Evolutionary conservation across 495 filamentous ascomycete species (phyloP).

Genomic region (Pseudomonodictys pantanalensis): DNA sequence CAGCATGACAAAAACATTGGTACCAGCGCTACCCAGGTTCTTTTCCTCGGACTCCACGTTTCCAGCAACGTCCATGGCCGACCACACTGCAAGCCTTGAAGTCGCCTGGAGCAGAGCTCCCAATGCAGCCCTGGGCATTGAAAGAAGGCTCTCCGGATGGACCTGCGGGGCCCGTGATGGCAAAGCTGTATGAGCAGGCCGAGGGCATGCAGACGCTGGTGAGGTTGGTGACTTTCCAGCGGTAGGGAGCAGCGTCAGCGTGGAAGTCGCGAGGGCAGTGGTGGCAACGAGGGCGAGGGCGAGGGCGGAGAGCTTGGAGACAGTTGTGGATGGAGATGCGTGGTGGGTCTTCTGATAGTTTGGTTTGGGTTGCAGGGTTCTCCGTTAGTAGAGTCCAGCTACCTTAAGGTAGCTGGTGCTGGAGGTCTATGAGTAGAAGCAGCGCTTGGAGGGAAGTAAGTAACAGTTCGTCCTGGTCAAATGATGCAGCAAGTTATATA

Average conservation of each 20-base stretch:
- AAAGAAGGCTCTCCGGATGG: neutral
- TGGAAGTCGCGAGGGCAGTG: neutral
- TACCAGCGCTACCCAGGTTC: neutral
- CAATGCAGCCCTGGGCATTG: neutral
- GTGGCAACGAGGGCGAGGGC: neutral
- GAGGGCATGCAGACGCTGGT: neutral
- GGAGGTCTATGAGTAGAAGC: too few species aligned
- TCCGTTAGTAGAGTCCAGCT: too few species aligned
- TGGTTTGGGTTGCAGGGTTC: too few species aligned
- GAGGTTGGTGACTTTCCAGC: neutral
- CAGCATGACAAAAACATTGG: neutral
- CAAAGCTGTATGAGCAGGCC: neutral
- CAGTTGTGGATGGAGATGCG: too few species aligned
- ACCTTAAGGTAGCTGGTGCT: too few species aligned
- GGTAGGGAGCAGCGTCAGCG: neutral
- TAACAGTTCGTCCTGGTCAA: too few species aligned
- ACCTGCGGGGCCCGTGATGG: neutral
- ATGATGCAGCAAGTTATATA: too few species aligned
- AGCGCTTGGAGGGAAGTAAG: too few species aligned
- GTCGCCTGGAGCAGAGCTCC: neutral
- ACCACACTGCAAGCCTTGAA: neutral
- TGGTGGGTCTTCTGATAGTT: too few species aligned
- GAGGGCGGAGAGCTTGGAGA: neutral
- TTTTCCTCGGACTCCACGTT: neutral
- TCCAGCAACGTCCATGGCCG: neutral